Evolutionary conservation across 2,329 filamentous ascomycete species (phyloP), one percentile per base, ranked within the genome.

Genomic region (Tolypocladium ophioglossoides): DNA sequence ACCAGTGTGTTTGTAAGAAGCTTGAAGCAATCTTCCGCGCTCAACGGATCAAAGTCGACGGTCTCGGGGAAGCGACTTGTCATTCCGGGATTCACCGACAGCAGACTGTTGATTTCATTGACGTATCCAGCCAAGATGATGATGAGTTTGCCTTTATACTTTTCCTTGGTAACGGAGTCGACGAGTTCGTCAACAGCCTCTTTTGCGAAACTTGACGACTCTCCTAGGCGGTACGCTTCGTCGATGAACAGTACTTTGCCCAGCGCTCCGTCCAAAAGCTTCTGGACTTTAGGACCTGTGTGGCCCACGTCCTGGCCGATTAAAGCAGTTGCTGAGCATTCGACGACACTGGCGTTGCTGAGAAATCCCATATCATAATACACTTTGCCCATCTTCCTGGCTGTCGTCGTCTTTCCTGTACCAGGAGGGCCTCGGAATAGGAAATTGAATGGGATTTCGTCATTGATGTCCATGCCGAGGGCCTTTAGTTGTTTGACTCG

Each of bases 301-400:
- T 89, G 84, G 0, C 87, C 87, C 0, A 88, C 58, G 22, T 82
- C 91, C 56, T 86, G 72, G 0, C 82, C 87, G 1, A 91, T 74
- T 0, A 91, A 64, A 37, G 91, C 85, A 0, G 82, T 81, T 0
- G 85, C 83, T 0, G 87, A 90, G 48, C 76, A 80, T 53, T 89
- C 84, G 0, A 83, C 64, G 0, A 90, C 83, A 30, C 84, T 78
- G 0, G 74, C 76, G 0, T 72, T 73, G 0, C 79, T 69, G 0
- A 91, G 70, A 37, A 91, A 79, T 0, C 86, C 86, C 75, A 90
- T 80, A 59, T 91, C 83, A 62, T 87, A 91, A 62, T 82, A 91
- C 0, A 91, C 73, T 57, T 88, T 79, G 4, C 86, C 87, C 77
- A 91, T 87, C 57, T 84, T 86, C n/a, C 77, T 72, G 0, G 88